These are phyloP conservation scores for Xanthoconium separans DNA, from an alignment of 1,284 basidiomycete species.

Conservation along the genomic window DNA sequence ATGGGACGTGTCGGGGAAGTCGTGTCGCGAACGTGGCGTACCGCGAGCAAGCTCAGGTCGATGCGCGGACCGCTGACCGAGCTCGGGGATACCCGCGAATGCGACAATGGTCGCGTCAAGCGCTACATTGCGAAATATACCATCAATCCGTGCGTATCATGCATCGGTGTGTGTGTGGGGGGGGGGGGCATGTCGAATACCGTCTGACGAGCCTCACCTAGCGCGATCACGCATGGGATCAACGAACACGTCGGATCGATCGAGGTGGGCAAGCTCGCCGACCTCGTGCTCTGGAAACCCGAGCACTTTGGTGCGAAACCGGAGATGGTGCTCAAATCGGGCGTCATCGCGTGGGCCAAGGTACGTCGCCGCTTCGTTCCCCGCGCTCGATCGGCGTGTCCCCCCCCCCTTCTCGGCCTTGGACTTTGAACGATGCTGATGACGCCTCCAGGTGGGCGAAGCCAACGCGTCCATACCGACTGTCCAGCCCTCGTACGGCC, in stretches of 20 bases:
- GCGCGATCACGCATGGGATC: slow-evolving; percentile 93
- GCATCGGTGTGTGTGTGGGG: background rate
- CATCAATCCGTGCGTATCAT: slow-evolving; percentile 86
- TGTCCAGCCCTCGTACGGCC: slow-evolving; percentile 83
- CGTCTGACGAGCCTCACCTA: slow-evolving; percentile 30
- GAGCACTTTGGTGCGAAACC: slow-evolving; percentile 91
- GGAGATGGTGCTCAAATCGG: slow-evolving; percentile 84
- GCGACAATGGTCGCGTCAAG: slow-evolving; percentile 96
- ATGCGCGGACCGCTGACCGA: slow-evolving; percentile 66
- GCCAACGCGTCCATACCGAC: slow-evolving; percentile 93
- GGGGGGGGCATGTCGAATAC: background rate
- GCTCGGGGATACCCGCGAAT: slow-evolving; percentile 63
- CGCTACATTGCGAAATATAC: slow-evolving; percentile 97
- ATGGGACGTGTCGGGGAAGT: slow-evolving; percentile 99
- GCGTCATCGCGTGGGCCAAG: slow-evolving; percentile 89
- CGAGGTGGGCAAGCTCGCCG: slow-evolving; percentile 81
- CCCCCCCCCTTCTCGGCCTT: background rate
- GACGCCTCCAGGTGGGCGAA: slow-evolving; percentile 74
- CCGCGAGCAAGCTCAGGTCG: slow-evolving; percentile 92
- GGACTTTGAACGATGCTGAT: background rate
- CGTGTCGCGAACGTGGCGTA: slow-evolving; percentile 91
- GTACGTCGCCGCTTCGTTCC: slow-evolving; percentile 39
- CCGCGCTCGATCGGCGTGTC: background rate
- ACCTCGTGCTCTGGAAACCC: slow-evolving; percentile 94
- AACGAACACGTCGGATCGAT: slow-evolving; percentile 80